Base-by-base conservation (phyloP, 1,284 basidiomycete genomes). In the Moesziomyces sp. region DNA sequence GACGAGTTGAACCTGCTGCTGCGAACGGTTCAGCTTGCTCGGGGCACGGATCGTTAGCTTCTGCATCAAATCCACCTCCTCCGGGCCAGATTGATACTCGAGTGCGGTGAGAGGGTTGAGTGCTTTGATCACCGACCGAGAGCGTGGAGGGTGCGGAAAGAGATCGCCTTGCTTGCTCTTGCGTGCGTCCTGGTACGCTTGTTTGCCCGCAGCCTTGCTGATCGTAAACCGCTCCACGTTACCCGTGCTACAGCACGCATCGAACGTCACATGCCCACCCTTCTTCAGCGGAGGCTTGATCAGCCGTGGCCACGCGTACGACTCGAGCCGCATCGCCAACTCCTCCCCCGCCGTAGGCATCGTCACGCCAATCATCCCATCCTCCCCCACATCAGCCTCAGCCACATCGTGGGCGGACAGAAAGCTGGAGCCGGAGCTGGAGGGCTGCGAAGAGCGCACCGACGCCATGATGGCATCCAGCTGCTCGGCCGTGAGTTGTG, bases 91-190 rank as follows among this genome's bases (percentile, higher is more conserved):
- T 48, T 42, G 43, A 40, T 63, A 49, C 57, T 63, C 64, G 9
- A 67, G 38, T 1, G 70, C 70, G 14, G 64, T 57, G 0, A 67
- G 13, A 3, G 70, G 70, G 42, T 73, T 73, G 16, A 73, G 11
- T 19, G 56, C 64, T 38, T 59, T 63, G 23, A 73, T 44, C 0
- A 73, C 70, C 19, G 56, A 63, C 21, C 46, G 30, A 13, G 38
- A 16, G 1, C 64, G 49, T 3, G 59, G 21, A 1, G 70, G 57
- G 46, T 98, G 94, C 5, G 97, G 96, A 85, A 97, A 98, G 13
- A 93, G 87, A 83, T 99, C 97, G 13, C 97, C 97, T 94, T 95
- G 97, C 21, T 85, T 86, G 0, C 92, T 89, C 85, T 98, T 98
- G 47, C 96, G 90, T 1, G 95, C 94, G 83, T 99, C 97, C 80